These are phyloP conservation scores for Plectranthus barbatus DNA, from an alignment of 257 asterid genomes.

Conservation along the genomic window DNA sequence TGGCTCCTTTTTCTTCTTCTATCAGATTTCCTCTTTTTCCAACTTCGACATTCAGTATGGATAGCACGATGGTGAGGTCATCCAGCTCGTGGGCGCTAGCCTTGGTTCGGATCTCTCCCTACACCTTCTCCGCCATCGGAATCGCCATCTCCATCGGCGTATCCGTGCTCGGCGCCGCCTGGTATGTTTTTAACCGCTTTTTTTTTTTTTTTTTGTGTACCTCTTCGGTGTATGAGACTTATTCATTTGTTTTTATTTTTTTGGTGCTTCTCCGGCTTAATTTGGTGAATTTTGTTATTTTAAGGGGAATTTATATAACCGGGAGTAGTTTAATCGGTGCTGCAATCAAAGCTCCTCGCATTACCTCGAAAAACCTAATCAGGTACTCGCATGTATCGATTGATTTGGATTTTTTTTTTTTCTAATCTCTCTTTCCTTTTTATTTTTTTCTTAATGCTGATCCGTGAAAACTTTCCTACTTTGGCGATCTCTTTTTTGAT, in stretches of 20 bases:
- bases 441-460: not conserved
- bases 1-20: not conserved
- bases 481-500: not conserved
- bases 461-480: not conserved
- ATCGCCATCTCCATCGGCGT: slow-evolving; percentile 90
- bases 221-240: not conserved
- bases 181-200: slow-evolving; percentile 31
- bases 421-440: not conserved
- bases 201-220: not conserved
- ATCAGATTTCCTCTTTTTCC: not conserved
- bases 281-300: not conserved
- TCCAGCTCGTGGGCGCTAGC: slow-evolving; percentile 87
- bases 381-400: slow-evolving; percentile 26
- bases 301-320: slow-evolving; percentile 71
- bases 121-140: slow-evolving; percentile 90
- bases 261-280: not conserved
- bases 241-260: not conserved
- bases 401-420: not conserved
- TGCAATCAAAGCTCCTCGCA: slow-evolving; percentile 76
- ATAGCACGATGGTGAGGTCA: slow-evolving; percentile 42
- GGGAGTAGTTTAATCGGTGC: slow-evolving; percentile 84
- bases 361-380: slow-evolving; percentile 71
- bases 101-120: slow-evolving; percentile 82
- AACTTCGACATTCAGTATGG: not conserved
- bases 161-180: slow-evolving; percentile 97